These are phyloP conservation scores for Phaseolus coccineus DNA, from an alignment of 331 rosid species.

Conservation along the genomic window DNA sequence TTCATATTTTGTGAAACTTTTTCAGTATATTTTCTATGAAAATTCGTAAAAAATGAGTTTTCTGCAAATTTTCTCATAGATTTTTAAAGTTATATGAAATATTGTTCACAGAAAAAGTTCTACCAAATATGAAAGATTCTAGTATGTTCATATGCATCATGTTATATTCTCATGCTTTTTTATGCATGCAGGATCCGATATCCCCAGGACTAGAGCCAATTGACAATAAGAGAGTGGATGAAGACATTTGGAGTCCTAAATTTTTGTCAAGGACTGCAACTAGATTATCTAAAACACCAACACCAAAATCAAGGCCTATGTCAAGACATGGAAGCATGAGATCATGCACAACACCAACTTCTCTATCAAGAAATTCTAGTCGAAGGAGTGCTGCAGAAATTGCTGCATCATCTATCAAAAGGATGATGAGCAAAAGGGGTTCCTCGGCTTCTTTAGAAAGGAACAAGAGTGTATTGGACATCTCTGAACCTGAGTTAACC, in stretches of 20 bases:
- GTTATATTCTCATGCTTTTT: conserved; percentile 15
- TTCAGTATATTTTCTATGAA: too few relatives aligned
- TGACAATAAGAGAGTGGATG: conserved; percentile 56
- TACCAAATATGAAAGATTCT: too few relatives aligned
- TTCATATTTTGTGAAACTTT: too few relatives aligned
- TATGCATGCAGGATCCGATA: conserved; percentile 47
- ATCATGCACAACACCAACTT: conserved; percentile 46
- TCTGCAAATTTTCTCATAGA: too few relatives aligned
- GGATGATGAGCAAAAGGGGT: conserved; percentile 47
- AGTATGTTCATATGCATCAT: neutral
- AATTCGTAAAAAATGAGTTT: too few relatives aligned
- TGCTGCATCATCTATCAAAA: conserved; percentile 40
- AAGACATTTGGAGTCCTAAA: conserved; percentile 51
- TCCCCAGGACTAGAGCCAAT: conserved; percentile 12
- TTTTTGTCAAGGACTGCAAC: conserved; percentile 50
- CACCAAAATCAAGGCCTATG: conserved; percentile 44
- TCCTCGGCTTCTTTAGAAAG: conserved; percentile 42
- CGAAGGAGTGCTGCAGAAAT: conserved; percentile 43
- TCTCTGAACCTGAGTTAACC: conserved; percentile 50
- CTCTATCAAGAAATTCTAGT: conserved; percentile 44
- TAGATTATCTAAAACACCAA: conserved; percentile 83
- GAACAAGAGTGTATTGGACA: conserved; percentile 33
- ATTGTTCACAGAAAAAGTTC: too few relatives aligned
- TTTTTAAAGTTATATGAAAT: too few relatives aligned
- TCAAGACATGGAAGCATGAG: conserved; percentile 48